Evolutionary conservation across 1,139 yeast species (phyloP), one percentile per base, ranked within the genome.

Genomic region (Candida sanyaensis): DNA sequence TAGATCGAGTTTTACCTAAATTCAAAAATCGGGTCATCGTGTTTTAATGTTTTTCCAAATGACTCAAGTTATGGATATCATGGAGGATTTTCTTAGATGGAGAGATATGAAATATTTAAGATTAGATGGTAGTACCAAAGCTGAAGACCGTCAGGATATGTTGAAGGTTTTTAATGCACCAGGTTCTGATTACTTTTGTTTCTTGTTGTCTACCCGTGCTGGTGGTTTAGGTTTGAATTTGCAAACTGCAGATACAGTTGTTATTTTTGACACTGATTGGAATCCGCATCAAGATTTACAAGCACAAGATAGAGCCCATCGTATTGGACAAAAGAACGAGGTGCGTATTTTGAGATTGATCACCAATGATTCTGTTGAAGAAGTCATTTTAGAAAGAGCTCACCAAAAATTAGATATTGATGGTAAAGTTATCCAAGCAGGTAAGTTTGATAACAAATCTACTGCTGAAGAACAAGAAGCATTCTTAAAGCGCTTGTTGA

Each of bases 391-490:
- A 51, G 95, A 87, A 59, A 79, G 90, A 63, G 96, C 96, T 1
- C 90, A 86, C 58, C 87, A 86, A 47, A 88, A 88, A 63, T 74
- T 88, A 60, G 93, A 88, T 59, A 87, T 88, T 56, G 96, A 88
- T 64, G 96, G 96, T 49, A 86, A 88, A 62, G 95, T 88, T 54
- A 88, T 88, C 62, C 95, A 87, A 64, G 95, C 93, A 17, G 96
- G 95, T 77, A 87, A 87, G 59, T 86, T 87, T 55, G 95, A 86
- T 67, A 86, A 87, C 61, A 86, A 87, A 61, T 86, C 92, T 2
- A 85, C 92, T 3, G 77, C 92, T 0, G 93, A 86, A 64, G 93
- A 87, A 68, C 98, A 93, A 66, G 99, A 93, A 64, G 97, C 95
- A 24, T 88, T 89, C 52, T 78, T 93, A 71, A 83, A 95, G 61